Evolutionary conservation across 257 asterid genomes (phyloP).

Genomic region (Avicennia marina): DNA sequence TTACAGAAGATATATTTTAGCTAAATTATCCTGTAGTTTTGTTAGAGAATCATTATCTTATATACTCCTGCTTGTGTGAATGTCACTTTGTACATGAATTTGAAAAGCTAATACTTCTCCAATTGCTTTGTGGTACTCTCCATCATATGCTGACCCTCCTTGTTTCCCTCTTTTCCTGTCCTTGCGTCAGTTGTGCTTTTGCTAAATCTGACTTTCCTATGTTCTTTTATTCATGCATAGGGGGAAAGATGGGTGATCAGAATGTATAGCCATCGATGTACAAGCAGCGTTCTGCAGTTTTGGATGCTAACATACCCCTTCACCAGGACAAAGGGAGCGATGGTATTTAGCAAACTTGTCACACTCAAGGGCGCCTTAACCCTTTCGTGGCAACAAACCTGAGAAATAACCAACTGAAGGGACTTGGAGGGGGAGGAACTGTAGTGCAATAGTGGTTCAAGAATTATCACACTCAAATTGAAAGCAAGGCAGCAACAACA

Average conservation of each 20-base stretch:
- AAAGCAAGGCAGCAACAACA: neutral
- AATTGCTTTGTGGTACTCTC: neutral
- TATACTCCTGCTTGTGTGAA: no score
- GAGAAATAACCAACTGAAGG: slow-evolving; percentile 22
- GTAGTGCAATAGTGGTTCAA: neutral
- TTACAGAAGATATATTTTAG: no score
- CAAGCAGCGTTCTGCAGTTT: neutral
- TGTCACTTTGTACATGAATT: no score
- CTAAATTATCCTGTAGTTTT: no score
- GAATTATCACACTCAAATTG: slow-evolving; percentile 10
- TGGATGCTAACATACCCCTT: slow-evolving; percentile 65
- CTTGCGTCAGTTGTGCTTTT: neutral
- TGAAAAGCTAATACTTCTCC: neutral
- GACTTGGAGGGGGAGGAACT: neutral
- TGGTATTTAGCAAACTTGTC: slow-evolving; percentile 92
- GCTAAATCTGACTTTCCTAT: no score
- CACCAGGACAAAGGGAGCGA: slow-evolving; percentile 94
- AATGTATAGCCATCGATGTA: no score
- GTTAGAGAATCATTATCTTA: no score
- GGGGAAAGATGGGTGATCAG: no score
- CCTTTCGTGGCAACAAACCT: slow-evolving; percentile 91
- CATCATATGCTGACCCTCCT: neutral
- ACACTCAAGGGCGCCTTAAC: slow-evolving; percentile 89
- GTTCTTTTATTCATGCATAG: no score
- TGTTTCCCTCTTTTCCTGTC: neutral